Base-by-base conservation (phyloP, 768 basidiomycete species). In the Pisolithus microcarpus region DNA sequence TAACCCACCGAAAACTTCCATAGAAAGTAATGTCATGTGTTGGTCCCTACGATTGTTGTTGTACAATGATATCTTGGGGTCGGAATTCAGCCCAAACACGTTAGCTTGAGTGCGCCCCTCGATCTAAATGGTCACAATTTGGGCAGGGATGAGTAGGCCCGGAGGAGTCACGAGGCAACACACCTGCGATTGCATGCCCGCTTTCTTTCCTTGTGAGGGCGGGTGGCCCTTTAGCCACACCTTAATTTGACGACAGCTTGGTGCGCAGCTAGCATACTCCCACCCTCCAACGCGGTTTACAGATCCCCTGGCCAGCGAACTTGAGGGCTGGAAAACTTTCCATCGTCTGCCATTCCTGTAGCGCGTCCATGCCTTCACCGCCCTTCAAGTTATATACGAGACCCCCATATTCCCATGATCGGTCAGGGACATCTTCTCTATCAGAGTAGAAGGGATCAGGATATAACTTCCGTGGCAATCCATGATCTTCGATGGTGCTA, bases 1-100 rank as follows among this genome's bases (percentile, higher is more conserved):
- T 18, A n/a, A 61, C 81, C 51, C 50, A 90, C 94, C 87, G 58
- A 94, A 91, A 2, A 93, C 69, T 65, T 99, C 96, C 39, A 97
- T 62, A 1, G 87, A 82, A 37, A 97, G 65, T 7, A 91, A 70
- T 0, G 85, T 80, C 87, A 97, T 90, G 56, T 76, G 74, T 55
- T 85, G 81, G 50, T 74, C 79, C 62, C 80, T 82, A 23, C 91
- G 78, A 37, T 69, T 70, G 26, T 64, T 34, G 23, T 40, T 65
- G 2, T 62, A 62, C 26, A 72, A 60, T 2, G 70, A 65, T 43
- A 70, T 71, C 21, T 65, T 72, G 26, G 65, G 65, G 1, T 81
- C 78, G 24, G 76, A 75, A 55, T 82, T 81, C 61, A 84, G 70
- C 0, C 86, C 88, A 64, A 81, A 86, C 3, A 75, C 71, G 52